Percentiles rank a stretch among this genome's conserved stretches.
Evolutionary conservation across 495 filamentous ascomycete species (phyloP).

Genomic region (Tuber aestivum): DNA sequence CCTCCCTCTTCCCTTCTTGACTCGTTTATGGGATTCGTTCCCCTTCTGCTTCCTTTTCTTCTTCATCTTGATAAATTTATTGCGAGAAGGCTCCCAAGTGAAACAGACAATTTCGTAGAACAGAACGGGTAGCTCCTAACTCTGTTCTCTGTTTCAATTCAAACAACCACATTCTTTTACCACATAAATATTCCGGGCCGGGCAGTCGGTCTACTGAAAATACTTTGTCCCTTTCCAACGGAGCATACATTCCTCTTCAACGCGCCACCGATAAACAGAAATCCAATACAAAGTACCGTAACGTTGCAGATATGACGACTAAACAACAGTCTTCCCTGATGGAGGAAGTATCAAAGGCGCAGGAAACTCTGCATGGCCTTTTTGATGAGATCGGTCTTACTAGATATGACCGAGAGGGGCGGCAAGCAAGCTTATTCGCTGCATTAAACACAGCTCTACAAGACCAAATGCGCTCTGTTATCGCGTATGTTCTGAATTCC

Average conservation of each 20-base stretch:
- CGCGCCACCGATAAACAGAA: neutral
- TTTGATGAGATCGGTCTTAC: conserved; percentile 96
- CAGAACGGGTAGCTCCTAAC: conserved; percentile 3
- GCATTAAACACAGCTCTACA: conserved; percentile 36
- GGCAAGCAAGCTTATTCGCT: conserved; percentile 69
- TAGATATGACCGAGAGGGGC: conserved; percentile 76
- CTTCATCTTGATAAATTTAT: neutral
- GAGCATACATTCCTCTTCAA: neutral
- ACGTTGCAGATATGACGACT: neutral
- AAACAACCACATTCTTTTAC: neutral
- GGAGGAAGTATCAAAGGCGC: conserved; percentile 26
- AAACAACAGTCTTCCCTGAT: conserved; percentile 26
- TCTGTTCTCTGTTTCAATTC: neutral
- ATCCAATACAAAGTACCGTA: neutral
- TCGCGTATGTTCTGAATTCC: conserved; percentile 8
- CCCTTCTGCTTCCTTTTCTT: neutral
- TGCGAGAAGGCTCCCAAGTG: neutral
- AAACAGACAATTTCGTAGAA: conserved; percentile 2
- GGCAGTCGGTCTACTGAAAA: conserved; percentile 16
- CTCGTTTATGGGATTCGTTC: neutral
- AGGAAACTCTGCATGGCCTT: conserved; percentile 63
- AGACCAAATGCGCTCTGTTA: conserved; percentile 40
- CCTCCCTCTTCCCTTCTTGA: neutral
- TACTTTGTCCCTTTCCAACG: neutral
- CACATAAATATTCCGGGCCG: neutral